Evolutionary conservation across 495 filamentous ascomycete genomes (phyloP).

Genomic region (Aspergillus biplanus): DNA sequence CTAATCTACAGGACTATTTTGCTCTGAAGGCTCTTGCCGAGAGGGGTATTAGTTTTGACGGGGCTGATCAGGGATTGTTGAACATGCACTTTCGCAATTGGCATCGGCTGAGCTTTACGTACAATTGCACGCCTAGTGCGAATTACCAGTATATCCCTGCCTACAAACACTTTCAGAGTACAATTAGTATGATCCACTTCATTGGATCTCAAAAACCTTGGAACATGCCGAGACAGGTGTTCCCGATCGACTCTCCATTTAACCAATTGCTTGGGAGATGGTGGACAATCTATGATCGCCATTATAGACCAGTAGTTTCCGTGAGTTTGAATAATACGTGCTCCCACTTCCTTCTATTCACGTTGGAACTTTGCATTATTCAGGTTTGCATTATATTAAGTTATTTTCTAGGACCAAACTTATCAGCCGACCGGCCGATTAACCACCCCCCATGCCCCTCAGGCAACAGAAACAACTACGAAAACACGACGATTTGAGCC

Average conservation of each 20-base stretch:
- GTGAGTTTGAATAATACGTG: slow-evolving; percentile 22
- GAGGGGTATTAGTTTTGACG: slow-evolving; percentile 90
- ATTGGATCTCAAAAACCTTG: slow-evolving; percentile 93
- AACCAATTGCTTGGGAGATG: slow-evolving; percentile 80
- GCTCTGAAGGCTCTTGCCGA: slow-evolving; percentile 82
- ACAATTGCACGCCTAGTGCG: slow-evolving; percentile 93
- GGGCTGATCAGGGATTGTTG: slow-evolving; percentile 92
- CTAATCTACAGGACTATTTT: slow-evolving; percentile 85
- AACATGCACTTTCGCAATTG: slow-evolving; percentile 92
- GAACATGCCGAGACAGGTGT: slow-evolving; percentile 66
- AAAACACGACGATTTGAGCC: slow-evolving; percentile 4
- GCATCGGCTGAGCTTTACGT: slow-evolving; percentile 89
- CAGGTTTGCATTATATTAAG: slow-evolving; percentile 22
- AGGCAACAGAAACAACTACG: background rate
- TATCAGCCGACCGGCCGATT: background rate
- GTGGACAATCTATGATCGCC: slow-evolving; percentile 91
- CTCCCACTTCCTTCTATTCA: background rate
- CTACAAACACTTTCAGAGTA: slow-evolving; percentile 87
- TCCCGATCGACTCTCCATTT: slow-evolving; percentile 64
- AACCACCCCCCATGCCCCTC: background rate
- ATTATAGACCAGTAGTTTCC: slow-evolving; percentile 59
- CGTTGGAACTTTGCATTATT: background rate
- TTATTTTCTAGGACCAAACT: slow-evolving; percentile 21
- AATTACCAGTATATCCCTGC: slow-evolving; percentile 96
- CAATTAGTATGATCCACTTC: slow-evolving; percentile 88